These are phyloP conservation scores for Tremella yokohamensis DNA, from an alignment of 768 basidiomycete species.

Conservation along the genomic window DNA sequence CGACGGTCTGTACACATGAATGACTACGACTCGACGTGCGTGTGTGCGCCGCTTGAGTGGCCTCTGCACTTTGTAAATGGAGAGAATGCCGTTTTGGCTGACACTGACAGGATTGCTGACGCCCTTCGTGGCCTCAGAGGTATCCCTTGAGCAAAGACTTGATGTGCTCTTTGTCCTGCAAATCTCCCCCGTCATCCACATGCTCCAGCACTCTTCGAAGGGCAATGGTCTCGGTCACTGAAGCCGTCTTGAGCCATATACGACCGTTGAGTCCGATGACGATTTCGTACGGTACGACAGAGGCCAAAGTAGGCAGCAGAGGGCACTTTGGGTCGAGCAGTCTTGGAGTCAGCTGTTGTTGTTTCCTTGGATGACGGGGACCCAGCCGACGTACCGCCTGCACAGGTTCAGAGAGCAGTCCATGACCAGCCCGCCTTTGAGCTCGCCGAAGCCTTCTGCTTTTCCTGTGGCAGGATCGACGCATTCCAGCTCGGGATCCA, in stretches of 20 bases:
- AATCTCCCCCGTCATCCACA: constrained; percentile 56
- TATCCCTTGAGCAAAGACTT: constrained; percentile 26
- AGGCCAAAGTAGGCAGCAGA: constrained; percentile 73
- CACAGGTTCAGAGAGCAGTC: constrained; percentile 79
- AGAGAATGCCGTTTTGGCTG: too few species aligned
- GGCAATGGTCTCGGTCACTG: constrained; percentile 69
- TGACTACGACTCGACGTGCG: too few species aligned
- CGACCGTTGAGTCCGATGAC: constrained; percentile 90
- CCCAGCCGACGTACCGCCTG: constrained; percentile 62
- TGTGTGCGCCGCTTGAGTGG: too few species aligned
- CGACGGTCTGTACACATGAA: too few species aligned
- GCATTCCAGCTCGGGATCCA: constrained; percentile 97
- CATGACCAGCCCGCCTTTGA: constrained; percentile 81
- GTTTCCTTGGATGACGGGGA: neutral
- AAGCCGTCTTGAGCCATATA: constrained; percentile 79
- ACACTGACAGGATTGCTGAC: too few species aligned
- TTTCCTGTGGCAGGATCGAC: constrained; percentile 91
- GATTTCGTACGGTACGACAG: constrained; percentile 76
- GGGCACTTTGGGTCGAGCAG: constrained; percentile 77
- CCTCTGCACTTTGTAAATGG: too few species aligned
- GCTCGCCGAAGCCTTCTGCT: constrained; percentile 86
- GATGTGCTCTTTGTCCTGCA: constrained; percentile 29
- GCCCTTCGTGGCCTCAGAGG: too few species aligned
- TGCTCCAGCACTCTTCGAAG: constrained; percentile 74
- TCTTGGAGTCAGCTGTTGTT: constrained; percentile 52